Base-by-base conservation (phyloP, 1,139 yeast genomes). In the Hemisphaericaspora lyxosophila region DNA sequence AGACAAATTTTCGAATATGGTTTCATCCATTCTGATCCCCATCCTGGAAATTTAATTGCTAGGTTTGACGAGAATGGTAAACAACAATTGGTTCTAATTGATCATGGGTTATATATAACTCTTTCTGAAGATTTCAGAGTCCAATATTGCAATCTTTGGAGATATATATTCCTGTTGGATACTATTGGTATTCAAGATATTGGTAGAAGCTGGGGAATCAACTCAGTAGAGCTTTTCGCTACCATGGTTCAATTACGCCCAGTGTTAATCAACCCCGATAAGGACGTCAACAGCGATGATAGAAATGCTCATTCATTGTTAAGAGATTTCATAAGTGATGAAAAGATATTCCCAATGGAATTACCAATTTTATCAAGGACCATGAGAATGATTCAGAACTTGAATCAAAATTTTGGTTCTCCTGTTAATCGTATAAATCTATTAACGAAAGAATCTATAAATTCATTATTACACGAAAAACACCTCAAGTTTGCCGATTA, bases 11-110 rank as follows among this genome's bases (percentile, higher is more conserved):
- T 84, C 56, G 67, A 73, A 30, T 85, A 86, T 76, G 94, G 94
- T 6, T 70, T 78, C 43, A 80, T 85, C 12, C 94, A 85, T 56
- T 79, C 89, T 36, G 95, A 85, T 55, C 87, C 92, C 5, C 95
- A 85, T 53, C 94, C 94, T 1, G 95, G 95, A 4, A 85, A 85
- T 53, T 59, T 85, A 44, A 55, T 85, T 41, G 76, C 80, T 3
- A 61, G 88, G 30, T 53, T 64, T 20, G 59, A 62, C 19, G 42
- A 51, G 1, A 49, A 57, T 1, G 68, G 70, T 7, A 60, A 64
- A 33, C 85, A 80, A 52, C 79, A 84, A 51, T 61, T 85, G 39
- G 88, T 85, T 23, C 64, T 85, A 32, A 61, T 85, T 33, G 95
- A 85, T 54, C 94, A 85, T 55, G 95, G 94, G 0, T 62, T 85